Percentiles rank a stretch among this genome's conserved stretches.
Evolutionary conservation across 768 basidiomycete genomes (phyloP).

Genomic region (Calocybe cyanea): DNA sequence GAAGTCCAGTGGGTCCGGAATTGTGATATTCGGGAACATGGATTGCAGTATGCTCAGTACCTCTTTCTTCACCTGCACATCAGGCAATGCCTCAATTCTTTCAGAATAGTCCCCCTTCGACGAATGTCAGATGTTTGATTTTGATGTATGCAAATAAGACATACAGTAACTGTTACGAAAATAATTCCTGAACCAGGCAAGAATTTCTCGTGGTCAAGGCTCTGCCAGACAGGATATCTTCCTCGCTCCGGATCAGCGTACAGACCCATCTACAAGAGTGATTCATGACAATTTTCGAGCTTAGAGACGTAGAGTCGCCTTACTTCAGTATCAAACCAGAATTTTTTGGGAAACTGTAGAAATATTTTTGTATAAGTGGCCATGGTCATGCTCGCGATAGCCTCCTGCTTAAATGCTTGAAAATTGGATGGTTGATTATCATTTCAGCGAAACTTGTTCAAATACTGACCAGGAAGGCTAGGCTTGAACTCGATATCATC

Average conservation of each 20-base stretch:
- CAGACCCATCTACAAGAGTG: conserved; percentile 39
- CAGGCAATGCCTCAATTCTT: conserved; percentile 52
- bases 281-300: neutral
- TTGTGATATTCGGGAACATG: conserved; percentile 54
- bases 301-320: neutral
- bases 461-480: conserved; percentile 37
- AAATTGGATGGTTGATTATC: neutral
- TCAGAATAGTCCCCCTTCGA: conserved; percentile 56
- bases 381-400: conserved; percentile 61
- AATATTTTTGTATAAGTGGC: conserved; percentile 69
- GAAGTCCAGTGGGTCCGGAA: conserved; percentile 57
- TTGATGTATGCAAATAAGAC: conserved; percentile 15
- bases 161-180: conserved; percentile 46
- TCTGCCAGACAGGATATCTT: conserved; percentile 66
- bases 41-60: conserved; percentile 50
- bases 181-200: conserved; percentile 58
- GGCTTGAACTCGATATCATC: conserved; percentile 57
- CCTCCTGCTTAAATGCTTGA: conserved; percentile 54
- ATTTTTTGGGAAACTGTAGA: conserved; percentile 56
- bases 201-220: conserved; percentile 53
- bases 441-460: neutral
- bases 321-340: conserved; percentile 47
- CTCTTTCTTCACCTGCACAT: conserved; percentile 44
- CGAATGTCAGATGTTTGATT: neutral
- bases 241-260: conserved; percentile 59